Evolutionary conservation across 2,329 filamentous ascomycete genomes (phyloP).

Genomic region (Mycosphaerella sp.): DNA sequence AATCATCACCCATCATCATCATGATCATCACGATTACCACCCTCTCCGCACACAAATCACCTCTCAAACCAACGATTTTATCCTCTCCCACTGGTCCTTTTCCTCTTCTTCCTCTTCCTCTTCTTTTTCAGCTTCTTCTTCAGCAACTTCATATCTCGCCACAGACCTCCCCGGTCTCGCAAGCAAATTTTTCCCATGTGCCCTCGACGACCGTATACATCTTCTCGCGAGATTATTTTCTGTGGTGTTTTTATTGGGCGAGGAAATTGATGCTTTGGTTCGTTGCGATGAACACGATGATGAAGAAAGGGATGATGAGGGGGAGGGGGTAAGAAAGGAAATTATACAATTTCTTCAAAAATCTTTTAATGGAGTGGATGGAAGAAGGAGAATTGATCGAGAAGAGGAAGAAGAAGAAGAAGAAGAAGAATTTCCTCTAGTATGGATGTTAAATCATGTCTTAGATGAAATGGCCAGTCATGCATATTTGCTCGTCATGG

Average conservation of each 20-base stretch:
- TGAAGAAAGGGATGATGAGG: no score
- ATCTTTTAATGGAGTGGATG: no score
- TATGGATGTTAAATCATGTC: constrained; percentile 12
- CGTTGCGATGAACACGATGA: no score
- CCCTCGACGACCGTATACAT: constrained; percentile 13
- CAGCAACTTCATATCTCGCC: neutral
- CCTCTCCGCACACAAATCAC: constrained; percentile 7
- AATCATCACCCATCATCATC: no score
- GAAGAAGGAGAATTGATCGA: no score
- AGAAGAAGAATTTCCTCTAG: constrained; percentile 2
- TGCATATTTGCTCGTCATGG: constrained; percentile 7
- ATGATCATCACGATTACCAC: neutral
- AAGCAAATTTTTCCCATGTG: constrained; percentile 11
- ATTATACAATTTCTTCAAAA: no score
- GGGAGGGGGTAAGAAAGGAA: no score
- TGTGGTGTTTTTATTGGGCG: constrained; percentile 10
- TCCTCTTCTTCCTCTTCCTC: neutral
- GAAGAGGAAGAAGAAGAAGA: neutral
- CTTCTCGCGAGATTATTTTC: constrained; percentile 13
- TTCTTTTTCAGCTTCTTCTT: no score
- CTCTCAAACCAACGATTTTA: constrained; percentile 8
- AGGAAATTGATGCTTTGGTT: neutral
- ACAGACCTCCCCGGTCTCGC: constrained; percentile 10
- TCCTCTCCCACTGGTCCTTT: constrained; percentile 13
- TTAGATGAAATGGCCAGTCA: constrained; percentile 15